phyloP scores from a whole-genome alignment of 108 stramenopile species.

The Hondaea fermentalgiana region DNA sequence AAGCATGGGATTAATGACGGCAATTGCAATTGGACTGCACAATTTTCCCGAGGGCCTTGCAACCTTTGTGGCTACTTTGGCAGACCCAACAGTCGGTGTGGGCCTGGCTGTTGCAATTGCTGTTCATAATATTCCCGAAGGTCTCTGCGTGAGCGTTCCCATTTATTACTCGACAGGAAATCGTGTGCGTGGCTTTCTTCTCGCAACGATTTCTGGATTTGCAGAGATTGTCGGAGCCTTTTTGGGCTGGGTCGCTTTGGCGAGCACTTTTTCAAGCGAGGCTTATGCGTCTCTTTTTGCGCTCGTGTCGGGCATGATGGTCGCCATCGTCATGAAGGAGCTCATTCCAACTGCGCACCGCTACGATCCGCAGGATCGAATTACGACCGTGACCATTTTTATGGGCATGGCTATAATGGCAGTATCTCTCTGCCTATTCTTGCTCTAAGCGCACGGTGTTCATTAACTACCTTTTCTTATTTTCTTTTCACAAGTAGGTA shows the following conservation, averaged over 20 bases:
- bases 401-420: constrained; percentile 83
- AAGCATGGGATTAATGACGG: constrained; percentile 58
- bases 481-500: too few species aligned
- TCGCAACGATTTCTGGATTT: constrained; percentile 60
- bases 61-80: constrained; percentile 66
- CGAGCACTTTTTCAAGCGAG: constrained; percentile 38
- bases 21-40: constrained; percentile 69
- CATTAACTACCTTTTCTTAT: too few species aligned
- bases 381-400: constrained; percentile 70
- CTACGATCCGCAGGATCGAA: constrained; percentile 76
- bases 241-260: constrained; percentile 60
- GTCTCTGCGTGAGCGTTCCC: constrained; percentile 71
- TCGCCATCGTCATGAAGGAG: constrained; percentile 70
- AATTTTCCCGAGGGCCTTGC: constrained; percentile 84
- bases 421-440: constrained; percentile 71
- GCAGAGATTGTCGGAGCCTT: constrained; percentile 68
- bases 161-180: constrained; percentile 76
- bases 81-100: constrained; percentile 61
- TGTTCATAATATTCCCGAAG: constrained; percentile 81
- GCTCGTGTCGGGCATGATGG: constrained; percentile 78
- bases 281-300: constrained; percentile 70
- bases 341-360: constrained; percentile 82
- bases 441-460: neutral
- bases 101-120: constrained; percentile 65
- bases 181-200: constrained; percentile 67